Base-by-base conservation (phyloP, 495 filamentous ascomycete species). In the Podospora pseudoanserina region DNA sequence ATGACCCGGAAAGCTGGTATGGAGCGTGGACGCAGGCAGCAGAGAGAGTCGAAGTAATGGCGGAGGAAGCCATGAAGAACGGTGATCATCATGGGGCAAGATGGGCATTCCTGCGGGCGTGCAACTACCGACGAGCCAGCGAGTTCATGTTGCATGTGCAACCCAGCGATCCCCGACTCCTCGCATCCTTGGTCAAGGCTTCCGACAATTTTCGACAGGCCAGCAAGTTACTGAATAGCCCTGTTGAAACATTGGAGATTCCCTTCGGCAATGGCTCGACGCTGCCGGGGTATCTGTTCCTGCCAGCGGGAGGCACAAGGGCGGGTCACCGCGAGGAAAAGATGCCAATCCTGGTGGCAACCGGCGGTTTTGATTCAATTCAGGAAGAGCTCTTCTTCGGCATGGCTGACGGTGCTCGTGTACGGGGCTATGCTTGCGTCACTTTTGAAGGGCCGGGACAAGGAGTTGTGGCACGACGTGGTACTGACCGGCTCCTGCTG, bases 381-480 rank as follows among this genome's bases (percentile, higher is more conserved):
- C 70, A 79, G 18, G 85, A 87, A 65, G 85, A 87, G 65, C 28
- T 86, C 0, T 84, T 80, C 67, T 82, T 74, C 66, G 6, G 81
- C 0, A 19, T 32, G 49, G 60, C 72, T 0, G 61, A 70, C 0
- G 60, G n/a, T 0, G 84, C 69, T 0, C 71, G 61, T 0, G 62
- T 68, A 0, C 59, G 76, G 0, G 85, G 85, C 0, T 87, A 86
- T 66, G 82, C 84, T 0, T 79, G 79, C 0, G 57, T 87, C 5
- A 79, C 73, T 0, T 82, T 81, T 53, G 84, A 86, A 2, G 84
- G 83, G 0, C 85, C 85, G 0, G 84, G 85, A 0, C 85, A 87
- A 65, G 84, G 84, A 0, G 64, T 82, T 2, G 56, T 74, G 0
- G 73, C 84, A 0, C 39, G 39, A 16, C 39, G 39, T 49, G 71